Evolutionary conservation across 768 basidiomycete species (phyloP), one percentile per base, ranked within the genome.

Genomic region (Cantharellus cinnabarinus): DNA sequence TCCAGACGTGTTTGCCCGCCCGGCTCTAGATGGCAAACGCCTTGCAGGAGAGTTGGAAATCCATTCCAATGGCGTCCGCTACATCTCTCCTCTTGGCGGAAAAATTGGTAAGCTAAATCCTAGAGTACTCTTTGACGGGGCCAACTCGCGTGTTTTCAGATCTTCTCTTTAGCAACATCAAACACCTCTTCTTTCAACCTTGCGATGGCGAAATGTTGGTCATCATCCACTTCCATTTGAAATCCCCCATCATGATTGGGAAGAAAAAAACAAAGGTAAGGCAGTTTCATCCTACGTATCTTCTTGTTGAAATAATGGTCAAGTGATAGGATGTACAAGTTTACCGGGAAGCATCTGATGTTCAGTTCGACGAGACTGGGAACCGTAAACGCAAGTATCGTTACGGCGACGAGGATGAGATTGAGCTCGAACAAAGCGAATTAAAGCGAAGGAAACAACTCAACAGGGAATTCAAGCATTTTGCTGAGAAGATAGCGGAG

Each of bases 311-410:
- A 29, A 29, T 29, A 29, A 29, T 4, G 20, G 20, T 29, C 20
- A 29, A 29, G 20, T 48, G 48, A 35, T 62, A 94, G 87, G 95
- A 99, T 69, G 80, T 98, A 3, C 95, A 98, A 79, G 97, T 99
- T 70, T 91, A 87, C 74, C 86, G 94, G 4, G 95, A 98, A 72
- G 94, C 93, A 4, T 88, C 89, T 0, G 95, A 99, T 64, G 88
- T 94, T 38, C 88, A 93, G 63, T 97, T 98, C 66, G 95, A 99
- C 66, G 95, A 99, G 70, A 98, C 95, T 1, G 95, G 95, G n/a
- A 98, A 98, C 66, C 79, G 93, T 64, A 98, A 98, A 70, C 80
- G 94, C 58, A 91, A 95, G 70, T 87, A 91, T 65, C 80, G 94
- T 59, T 97, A 97, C 66, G 91, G 91, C 38, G 95, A 98, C 66